phyloP scores from a whole-genome alignment of 2,329 filamentous ascomycete species.

The Fusarium nisikadoi region DNA sequence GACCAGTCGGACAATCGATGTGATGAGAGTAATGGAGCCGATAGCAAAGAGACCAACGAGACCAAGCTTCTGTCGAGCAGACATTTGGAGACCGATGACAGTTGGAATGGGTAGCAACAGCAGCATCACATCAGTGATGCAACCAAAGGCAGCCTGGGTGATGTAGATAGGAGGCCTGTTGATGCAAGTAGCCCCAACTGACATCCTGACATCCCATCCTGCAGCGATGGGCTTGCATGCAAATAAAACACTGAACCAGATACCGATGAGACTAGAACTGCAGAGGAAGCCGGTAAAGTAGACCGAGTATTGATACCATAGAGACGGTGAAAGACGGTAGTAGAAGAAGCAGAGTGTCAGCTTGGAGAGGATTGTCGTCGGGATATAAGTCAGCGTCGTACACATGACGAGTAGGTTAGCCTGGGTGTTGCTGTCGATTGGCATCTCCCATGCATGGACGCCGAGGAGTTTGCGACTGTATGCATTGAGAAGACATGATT shows the following conservation, averaged over 20 bases:
- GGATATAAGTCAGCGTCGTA: conserved; percentile 1
- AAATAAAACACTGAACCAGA: conserved; percentile 18
- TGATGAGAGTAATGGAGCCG: conserved; percentile 7
- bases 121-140: conserved; percentile 10
- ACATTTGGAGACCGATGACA: conserved; percentile 2
- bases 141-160: conserved; percentile 10
- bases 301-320: conserved; percentile 13
- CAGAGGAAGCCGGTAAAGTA: conserved; percentile 2
- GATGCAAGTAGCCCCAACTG: background rate
- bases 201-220: conserved; percentile 7
- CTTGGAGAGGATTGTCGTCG: conserved; percentile 12
- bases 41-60: conserved; percentile 2
- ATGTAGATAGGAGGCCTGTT: conserved; percentile 15
- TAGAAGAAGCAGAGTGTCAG: conserved; percentile 21
- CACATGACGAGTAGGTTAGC: conserved; percentile 12
- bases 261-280: background rate
- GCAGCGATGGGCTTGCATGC: conserved; percentile 1
- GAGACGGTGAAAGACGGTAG: conserved; percentile 9
- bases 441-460: conserved; percentile 19
- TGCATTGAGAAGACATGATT: conserved; percentile 17
- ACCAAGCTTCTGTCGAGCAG: background rate
- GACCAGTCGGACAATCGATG: conserved; percentile 7
- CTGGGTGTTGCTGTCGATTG: conserved; percentile 1
- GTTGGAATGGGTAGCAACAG: background rate
- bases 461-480: conserved; percentile 6